phyloP scores from a whole-genome alignment of 1,139 yeast species.

The Pneumocystis murina region DNA sequence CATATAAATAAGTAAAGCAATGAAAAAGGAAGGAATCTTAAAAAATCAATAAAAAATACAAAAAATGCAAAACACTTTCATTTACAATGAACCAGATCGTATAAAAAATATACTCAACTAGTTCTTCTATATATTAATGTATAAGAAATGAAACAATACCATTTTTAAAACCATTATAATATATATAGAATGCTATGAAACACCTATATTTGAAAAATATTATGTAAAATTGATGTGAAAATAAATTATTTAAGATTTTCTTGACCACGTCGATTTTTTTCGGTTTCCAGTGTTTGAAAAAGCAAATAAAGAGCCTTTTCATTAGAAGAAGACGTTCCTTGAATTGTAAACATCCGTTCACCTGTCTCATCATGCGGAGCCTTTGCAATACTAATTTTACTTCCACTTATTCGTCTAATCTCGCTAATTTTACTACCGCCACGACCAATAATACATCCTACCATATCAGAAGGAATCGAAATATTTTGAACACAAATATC shows the following conservation, averaged over 20 bases:
- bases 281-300: slow-evolving; percentile 63
- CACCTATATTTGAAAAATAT: not conserved
- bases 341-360: slow-evolving; percentile 58
- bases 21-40: too few species aligned
- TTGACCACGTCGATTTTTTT: slow-evolving; percentile 38
- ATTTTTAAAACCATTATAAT: too few species aligned
- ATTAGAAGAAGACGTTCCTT: slow-evolving; percentile 49
- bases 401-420: slow-evolving; percentile 65
- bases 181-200: not conserved
- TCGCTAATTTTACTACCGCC: slow-evolving; percentile 80
- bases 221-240: not conserved
- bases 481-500: slow-evolving; percentile 30
- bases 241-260: not conserved
- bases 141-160: too few species aligned
- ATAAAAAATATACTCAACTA: too few species aligned
- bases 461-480: slow-evolving; percentile 65
- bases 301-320: slow-evolving; percentile 56
- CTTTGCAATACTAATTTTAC: slow-evolving; percentile 64
- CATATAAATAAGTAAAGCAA: too few species aligned
- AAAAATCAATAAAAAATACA: too few species aligned
- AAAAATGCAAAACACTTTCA: too few species aligned
- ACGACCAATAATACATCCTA: slow-evolving; percentile 82
- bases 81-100: too few species aligned
- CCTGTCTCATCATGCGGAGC: slow-evolving; percentile 46
- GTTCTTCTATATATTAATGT: too few species aligned